A percentile compares a stretch with the other conserved stretches of the same genome.
phyloP scores from a whole-genome alignment of 2,329 filamentous ascomycete genomes.

The Penicillium olsonii region DNA sequence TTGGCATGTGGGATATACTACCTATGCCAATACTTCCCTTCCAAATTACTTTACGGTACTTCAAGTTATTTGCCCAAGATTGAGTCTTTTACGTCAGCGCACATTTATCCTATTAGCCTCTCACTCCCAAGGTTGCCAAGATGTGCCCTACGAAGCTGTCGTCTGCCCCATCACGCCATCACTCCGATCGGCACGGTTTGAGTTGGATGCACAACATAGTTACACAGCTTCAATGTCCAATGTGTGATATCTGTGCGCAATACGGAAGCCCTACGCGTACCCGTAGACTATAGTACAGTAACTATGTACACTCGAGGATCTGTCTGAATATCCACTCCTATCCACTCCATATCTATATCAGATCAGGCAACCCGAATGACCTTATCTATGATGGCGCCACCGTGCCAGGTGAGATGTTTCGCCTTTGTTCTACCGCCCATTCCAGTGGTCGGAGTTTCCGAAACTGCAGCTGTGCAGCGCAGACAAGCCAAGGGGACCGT shows the following conservation, averaged over 20 bases:
- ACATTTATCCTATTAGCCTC: not conserved
- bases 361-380: not conserved
- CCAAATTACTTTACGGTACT: not conserved
- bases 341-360: too few relatives aligned
- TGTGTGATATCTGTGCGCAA: not conserved
- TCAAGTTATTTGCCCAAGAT: not conserved
- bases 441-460: not conserved
- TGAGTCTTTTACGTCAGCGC: conserved; percentile 23
- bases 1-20: too few relatives aligned
- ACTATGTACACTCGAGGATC: too few relatives aligned
- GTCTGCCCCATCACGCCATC: conserved; percentile 22
- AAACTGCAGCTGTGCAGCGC: not conserved
- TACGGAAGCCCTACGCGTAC: too few relatives aligned
- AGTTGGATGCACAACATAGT: conserved; percentile 15
- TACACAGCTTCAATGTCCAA: not conserved
- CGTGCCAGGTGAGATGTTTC: not conserved
- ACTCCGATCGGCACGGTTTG: conserved; percentile 20
- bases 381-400: not conserved
- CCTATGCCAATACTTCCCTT: not conserved
- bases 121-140: too few relatives aligned
- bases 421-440: not conserved
- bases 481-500: not conserved
- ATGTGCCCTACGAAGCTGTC: conserved; percentile 8
- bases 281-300: too few relatives aligned
- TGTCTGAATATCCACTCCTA: too few relatives aligned